These are phyloP conservation scores for Leishmania major DNA, from an alignment of 208 protist species.

Conservation along the genomic window DNA sequence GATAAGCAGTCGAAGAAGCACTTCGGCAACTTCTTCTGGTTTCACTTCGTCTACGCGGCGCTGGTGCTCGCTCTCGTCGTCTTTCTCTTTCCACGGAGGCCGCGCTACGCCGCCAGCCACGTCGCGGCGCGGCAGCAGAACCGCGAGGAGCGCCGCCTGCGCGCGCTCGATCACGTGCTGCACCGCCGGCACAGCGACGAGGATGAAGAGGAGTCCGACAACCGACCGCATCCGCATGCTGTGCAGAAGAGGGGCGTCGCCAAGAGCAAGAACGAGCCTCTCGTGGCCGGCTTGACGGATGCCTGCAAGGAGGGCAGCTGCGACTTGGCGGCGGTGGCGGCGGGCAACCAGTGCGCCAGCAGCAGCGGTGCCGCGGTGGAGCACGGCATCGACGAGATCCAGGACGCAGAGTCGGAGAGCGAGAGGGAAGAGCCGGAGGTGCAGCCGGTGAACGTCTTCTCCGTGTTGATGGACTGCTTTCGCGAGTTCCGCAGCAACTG, in stretches of 20 bases:
- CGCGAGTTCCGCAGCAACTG: slow-evolving; percentile 49
- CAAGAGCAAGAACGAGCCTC: slow-evolving; percentile 10
- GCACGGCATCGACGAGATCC: not conserved
- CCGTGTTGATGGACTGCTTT: slow-evolving; percentile 63
- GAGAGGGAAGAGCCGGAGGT: slow-evolving; percentile 41
- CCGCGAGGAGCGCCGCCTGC: slow-evolving; percentile 38
- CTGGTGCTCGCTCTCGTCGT: slow-evolving; percentile 45
- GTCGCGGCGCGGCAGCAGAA: slow-evolving; percentile 49
- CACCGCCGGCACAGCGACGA: slow-evolving; percentile 16
- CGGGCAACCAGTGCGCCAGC: not conserved
- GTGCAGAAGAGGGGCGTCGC: not conserved
- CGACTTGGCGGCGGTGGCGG: not conserved
- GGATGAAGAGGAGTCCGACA: slow-evolving; percentile 4
- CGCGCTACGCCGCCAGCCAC: slow-evolving; percentile 54
- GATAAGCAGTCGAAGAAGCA: slow-evolving; percentile 44
- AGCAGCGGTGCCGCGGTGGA: not conserved
- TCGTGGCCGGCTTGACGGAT: not conserved
- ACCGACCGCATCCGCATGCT: not conserved
- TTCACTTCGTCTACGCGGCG: slow-evolving; percentile 58
- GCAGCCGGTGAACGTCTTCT: slow-evolving; percentile 68
- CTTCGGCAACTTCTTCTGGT: slow-evolving; percentile 78
- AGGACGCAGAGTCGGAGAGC: not conserved
- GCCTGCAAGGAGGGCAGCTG: not conserved
- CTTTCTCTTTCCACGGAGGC: slow-evolving; percentile 55
- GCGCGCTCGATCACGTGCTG: slow-evolving; percentile 23